Conservation (phyloP, 495 filamentous ascomycete species). For the Paragyromitra xinjiangensis region DNA sequence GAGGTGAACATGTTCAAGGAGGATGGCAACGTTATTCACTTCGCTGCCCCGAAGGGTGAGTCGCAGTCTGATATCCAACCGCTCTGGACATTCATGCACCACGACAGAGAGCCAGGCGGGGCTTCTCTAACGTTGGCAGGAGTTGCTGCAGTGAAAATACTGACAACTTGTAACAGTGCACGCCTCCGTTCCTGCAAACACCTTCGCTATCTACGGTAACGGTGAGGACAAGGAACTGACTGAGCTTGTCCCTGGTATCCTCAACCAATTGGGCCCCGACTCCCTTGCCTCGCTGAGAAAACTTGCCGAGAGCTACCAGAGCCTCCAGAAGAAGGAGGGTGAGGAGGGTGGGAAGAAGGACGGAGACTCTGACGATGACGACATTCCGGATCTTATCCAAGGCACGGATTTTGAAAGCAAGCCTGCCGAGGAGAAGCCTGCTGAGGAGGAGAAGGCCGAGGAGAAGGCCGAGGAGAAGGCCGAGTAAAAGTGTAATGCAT, state of each 20-base stretch:
- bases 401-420: constrained; percentile 97
- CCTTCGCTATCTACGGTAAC: constrained; percentile 98
- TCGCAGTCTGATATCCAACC: constrained; percentile 39
- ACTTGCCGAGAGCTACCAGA: constrained; percentile 99
- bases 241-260: constrained; percentile 97
- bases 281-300: constrained; percentile 97
- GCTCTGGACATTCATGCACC: constrained; percentile 9
- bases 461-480: constrained; percentile 34
- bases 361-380: constrained; percentile 77
- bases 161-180: constrained; percentile 71
- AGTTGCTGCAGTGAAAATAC: constrained; percentile 5
- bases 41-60: constrained; percentile 92
- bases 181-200: constrained; percentile 94
- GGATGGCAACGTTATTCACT: constrained; percentile 99
- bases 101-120: constrained; percentile 8
- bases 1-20: constrained; percentile 99
- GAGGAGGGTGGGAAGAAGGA: constrained; percentile 75
- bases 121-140: constrained; percentile 14
- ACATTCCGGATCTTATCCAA: constrained; percentile 94
- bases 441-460: constrained; percentile 33
- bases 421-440: constrained; percentile 57
- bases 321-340: constrained; percentile 92
- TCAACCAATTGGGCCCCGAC: constrained; percentile 98
- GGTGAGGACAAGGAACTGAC: constrained; percentile 99
- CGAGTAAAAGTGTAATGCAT: constrained; percentile 42